Evolutionary conservation across 495 filamentous ascomycete genomes (phyloP), one percentile per base, ranked within the genome.

Genomic region (Tuber magnatum): DNA sequence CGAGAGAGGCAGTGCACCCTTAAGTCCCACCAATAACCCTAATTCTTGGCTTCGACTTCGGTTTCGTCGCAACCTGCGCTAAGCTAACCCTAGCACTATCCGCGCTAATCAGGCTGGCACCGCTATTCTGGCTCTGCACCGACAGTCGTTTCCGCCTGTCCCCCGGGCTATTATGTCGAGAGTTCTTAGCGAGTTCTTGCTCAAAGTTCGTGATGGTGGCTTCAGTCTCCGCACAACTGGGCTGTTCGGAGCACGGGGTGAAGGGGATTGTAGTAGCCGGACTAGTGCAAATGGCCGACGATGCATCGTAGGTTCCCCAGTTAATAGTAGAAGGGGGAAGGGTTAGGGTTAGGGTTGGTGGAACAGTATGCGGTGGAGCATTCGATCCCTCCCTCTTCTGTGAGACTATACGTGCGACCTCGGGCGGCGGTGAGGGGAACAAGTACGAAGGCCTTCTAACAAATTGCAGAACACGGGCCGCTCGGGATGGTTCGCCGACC

Each of bases 61-160:
- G 77, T 42, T 77, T 78, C 73, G 78, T 79, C 32, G 77, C 77
- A 46, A 79, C 77, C 35, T 79, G 77, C 0, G 77, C 77, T 38
- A 79, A 74, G 42, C 77, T 79, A 41, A 79, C 74, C 56, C 76
- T 75, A 32, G 76, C 77, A 18, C 76, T 79, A 68, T 79, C 77
- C 61, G 70, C 75, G 38, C 76, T 79, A 44, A 79, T 72, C 46
- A 79, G 65, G 44, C 77, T 79, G 48, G 75, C 70, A 0, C 76
- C 76, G 24, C 77, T 79, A 39, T 75, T 72, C 65, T 79, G 76
- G 38, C 77, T 79, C 24, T 70, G 32, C 14, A 71, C 46, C 18
- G 77, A 79, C n/a, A 79, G 38, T 4, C 77, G 77, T 48, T 79
- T 79, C 61, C 72, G 48, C 12, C 56, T 65, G 5, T 48, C 40